Conservation (phyloP, 768 basidiomycete species). For the Favolaschia claudopus region DNA sequence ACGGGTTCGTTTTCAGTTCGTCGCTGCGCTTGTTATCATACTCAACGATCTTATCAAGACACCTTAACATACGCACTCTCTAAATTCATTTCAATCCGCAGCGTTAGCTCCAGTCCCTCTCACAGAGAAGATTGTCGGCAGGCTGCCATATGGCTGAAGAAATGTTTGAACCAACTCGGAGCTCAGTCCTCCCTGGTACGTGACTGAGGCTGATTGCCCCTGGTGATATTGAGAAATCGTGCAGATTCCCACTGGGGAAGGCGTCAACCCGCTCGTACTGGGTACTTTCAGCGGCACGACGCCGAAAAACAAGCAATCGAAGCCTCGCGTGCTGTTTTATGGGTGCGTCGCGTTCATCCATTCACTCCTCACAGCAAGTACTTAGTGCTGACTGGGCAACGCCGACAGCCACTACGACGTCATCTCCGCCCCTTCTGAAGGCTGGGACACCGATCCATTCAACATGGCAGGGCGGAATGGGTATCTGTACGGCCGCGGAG, state of each 20-base stretch:
- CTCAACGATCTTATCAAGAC: slow-evolving; percentile 49
- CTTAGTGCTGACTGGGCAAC: background rate
- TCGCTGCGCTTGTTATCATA: background rate
- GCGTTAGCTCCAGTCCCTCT: slow-evolving; percentile 72
- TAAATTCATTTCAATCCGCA: slow-evolving; percentile 88
- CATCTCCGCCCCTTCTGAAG: slow-evolving; percentile 76
- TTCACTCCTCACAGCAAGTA: background rate
- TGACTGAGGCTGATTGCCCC: background rate
- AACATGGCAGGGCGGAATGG: slow-evolving; percentile 83
- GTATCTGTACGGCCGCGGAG: slow-evolving; percentile 89
- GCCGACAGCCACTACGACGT: slow-evolving; percentile 89
- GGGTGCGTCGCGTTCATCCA: slow-evolving; percentile 63
- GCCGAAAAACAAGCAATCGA: slow-evolving; percentile 55
- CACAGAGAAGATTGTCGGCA: slow-evolving; percentile 92
- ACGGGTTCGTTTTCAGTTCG: slow-evolving; percentile 27
- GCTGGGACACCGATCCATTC: slow-evolving; percentile 90
- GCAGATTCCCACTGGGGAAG: slow-evolving; percentile 80
- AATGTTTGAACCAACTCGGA: slow-evolving; percentile 87
- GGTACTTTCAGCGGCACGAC: slow-evolving; percentile 80
- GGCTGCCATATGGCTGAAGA: slow-evolving; percentile 91
- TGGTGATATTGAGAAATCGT: background rate
- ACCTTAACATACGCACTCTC: slow-evolving; percentile 81
- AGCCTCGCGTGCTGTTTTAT: slow-evolving; percentile 88
- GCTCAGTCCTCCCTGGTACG: slow-evolving; percentile 80
- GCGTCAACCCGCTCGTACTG: slow-evolving; percentile 86